Conservation (phyloP, 2,329 filamentous ascomycete species). For the Chaetomiaceae sp. region DNA sequence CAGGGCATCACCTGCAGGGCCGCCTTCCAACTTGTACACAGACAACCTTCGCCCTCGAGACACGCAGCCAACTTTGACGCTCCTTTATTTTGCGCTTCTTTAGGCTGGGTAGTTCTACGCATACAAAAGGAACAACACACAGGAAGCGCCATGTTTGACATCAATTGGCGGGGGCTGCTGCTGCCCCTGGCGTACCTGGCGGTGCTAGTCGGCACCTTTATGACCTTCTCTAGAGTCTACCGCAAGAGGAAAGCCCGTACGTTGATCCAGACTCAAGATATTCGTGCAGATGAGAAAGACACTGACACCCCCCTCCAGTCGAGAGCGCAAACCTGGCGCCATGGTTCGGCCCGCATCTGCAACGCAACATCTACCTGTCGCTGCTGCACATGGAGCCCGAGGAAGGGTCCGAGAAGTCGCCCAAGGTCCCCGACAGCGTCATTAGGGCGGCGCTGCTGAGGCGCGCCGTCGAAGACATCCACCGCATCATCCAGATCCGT, state of each 20-base stretch:
- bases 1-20: constrained; percentile 6
- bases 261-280: constrained; percentile 30
- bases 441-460: constrained; percentile 83
- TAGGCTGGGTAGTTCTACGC: not conserved
- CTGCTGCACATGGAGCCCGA: constrained; percentile 73
- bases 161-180: constrained; percentile 79
- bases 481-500: constrained; percentile 83
- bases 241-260: constrained; percentile 82
- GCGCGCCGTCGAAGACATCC: constrained; percentile 88
- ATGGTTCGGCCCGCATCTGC: constrained; percentile 88
- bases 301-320: constrained; percentile 41
- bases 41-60: not conserved
- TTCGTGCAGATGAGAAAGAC: constrained; percentile 14
- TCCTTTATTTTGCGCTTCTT: not conserved
- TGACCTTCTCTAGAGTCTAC: constrained; percentile 89
- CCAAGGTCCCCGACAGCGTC: constrained; percentile 73
- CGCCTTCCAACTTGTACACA: constrained; percentile 6
- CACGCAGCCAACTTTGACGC: constrained; percentile 3
- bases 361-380: constrained; percentile 91
- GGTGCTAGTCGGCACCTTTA: constrained; percentile 81
- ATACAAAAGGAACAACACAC: not conserved
- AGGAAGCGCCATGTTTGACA: constrained; percentile 41
- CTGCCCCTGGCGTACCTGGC: constrained; percentile 86
- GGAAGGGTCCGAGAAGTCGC: constrained; percentile 60
- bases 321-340: constrained; percentile 82